Evolutionary conservation across 495 filamentous ascomycete genomes (phyloP).

Genomic region (Podospora didyma): DNA sequence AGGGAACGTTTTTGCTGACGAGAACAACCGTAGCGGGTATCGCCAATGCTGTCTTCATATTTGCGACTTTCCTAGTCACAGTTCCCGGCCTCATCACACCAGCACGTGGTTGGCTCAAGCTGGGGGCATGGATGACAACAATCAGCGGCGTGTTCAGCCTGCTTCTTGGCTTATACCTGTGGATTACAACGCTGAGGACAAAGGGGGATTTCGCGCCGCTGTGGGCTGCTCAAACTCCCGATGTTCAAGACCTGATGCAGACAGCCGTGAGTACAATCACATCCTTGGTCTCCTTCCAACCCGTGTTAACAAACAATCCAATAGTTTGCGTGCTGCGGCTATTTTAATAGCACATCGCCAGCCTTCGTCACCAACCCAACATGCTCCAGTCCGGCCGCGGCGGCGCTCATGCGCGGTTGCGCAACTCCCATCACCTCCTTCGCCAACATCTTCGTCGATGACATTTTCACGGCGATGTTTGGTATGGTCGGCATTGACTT

Average conservation of each 20-base stretch:
- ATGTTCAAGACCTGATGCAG: conserved; percentile 60
- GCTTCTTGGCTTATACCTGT: conserved; percentile 60
- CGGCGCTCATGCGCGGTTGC: conserved; percentile 63
- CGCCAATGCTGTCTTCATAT: conserved; percentile 59
- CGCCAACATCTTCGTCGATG: conserved; percentile 62
- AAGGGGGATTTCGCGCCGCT: conserved; percentile 50
- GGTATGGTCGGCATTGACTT: conserved; percentile 68
- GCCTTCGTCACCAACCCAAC: conserved; percentile 57
- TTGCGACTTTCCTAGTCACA: conserved; percentile 52
- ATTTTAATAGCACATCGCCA: conserved; percentile 60
- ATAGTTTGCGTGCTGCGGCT: conserved; percentile 74
- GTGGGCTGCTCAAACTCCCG: conserved; percentile 49
- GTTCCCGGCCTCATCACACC: conserved; percentile 58
- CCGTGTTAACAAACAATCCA: conserved; percentile 14
- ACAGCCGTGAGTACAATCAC: conserved; percentile 49
- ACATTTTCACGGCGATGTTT: conserved; percentile 71
- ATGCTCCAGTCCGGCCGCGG: conserved; percentile 59
- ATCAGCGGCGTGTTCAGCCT: conserved; percentile 61
- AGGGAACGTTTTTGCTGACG: conserved; percentile 21
- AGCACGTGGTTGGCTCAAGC: conserved; percentile 54
- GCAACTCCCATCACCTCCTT: conserved; percentile 57
- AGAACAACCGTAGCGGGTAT: conserved; percentile 48
- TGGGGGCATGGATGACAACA: conserved; percentile 56
- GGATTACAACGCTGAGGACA: conserved; percentile 65
- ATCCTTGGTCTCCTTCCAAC: background rate